Evolutionary conservation across 140 eudicot genomes (phyloP).

Genomic region (Oenanthe javanica): DNA sequence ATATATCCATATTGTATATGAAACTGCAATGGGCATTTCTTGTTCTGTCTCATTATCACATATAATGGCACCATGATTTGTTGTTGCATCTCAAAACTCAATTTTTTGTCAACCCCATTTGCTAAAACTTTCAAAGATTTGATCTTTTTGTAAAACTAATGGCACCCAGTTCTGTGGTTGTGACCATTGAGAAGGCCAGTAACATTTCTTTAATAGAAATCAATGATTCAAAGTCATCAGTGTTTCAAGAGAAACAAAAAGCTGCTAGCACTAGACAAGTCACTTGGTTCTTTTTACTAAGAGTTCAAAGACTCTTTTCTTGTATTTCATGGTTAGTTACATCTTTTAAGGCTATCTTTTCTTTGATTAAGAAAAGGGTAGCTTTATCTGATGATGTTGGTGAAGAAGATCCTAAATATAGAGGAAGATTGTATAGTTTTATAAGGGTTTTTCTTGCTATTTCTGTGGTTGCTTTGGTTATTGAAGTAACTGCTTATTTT

Average conservation of each 20-base stretch:
- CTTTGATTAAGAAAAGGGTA: slow-evolving; percentile 50
- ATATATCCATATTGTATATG: neutral
- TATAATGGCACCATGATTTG: neutral
- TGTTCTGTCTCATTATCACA: slow-evolving; percentile 4
- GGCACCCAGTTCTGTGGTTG: slow-evolving; percentile 71
- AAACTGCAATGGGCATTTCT: slow-evolving; percentile 8
- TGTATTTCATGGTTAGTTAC: slow-evolving; percentile 40
- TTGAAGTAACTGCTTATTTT: slow-evolving; percentile 66
- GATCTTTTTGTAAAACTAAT: slow-evolving; percentile 13
- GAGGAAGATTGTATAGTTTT: slow-evolving; percentile 61
- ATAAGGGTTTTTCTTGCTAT: slow-evolving; percentile 60
- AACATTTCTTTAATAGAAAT: slow-evolving; percentile 48
- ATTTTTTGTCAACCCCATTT: slow-evolving; percentile 23
- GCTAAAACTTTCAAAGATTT: slow-evolving; percentile 7
- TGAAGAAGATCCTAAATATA: slow-evolving; percentile 63
- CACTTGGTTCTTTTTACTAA: slow-evolving; percentile 57
- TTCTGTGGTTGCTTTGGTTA: slow-evolving; percentile 42
- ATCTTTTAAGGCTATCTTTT: slow-evolving; percentile 14
- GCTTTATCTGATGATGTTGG: slow-evolving; percentile 42
- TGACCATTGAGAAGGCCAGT: slow-evolving; percentile 65
- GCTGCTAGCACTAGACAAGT: slow-evolving; percentile 64
- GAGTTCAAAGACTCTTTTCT: slow-evolving; percentile 46
- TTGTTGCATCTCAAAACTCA: neutral
- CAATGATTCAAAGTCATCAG: slow-evolving; percentile 40
- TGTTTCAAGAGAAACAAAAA: slow-evolving; percentile 55